Evolutionary conservation across 1,284 basidiomycete genomes (phyloP).

Genomic region (Erythrobasidium hasegawianum): DNA sequence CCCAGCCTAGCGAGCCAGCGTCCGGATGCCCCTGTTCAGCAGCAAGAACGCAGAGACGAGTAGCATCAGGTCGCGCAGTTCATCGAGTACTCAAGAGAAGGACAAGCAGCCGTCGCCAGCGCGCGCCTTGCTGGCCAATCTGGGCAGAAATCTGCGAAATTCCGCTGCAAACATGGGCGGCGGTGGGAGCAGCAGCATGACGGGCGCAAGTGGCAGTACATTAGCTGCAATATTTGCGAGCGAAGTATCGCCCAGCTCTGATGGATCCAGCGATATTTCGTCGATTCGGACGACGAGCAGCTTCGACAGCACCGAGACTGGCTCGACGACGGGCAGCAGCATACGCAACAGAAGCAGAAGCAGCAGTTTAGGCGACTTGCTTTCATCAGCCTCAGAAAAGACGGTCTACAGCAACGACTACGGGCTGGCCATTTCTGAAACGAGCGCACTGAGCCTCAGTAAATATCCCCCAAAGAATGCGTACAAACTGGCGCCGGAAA

Average conservation of each 20-base stretch:
- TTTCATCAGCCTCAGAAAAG: slow-evolving; percentile 9
- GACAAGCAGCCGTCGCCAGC: neutral
- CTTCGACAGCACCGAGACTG: neutral
- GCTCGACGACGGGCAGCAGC: neutral
- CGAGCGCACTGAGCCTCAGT: neutral
- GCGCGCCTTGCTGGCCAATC: neutral
- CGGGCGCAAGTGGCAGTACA: neutral
- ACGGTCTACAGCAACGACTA: slow-evolving; percentile 30
- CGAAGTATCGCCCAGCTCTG: neutral
- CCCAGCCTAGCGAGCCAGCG: too few species aligned
- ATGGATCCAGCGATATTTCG: neutral
- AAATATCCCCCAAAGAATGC: slow-evolving; percentile 24
- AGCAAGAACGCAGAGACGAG: neutral
- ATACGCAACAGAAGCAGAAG: slow-evolving; percentile 13
- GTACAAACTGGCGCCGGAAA: slow-evolving; percentile 5
- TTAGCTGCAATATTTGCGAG: neutral
- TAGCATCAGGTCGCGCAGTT: neutral
- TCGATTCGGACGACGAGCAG: slow-evolving; percentile 6
- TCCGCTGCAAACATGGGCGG: neutral
- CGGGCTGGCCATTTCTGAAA: slow-evolving; percentile 16
- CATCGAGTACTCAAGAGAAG: too few species aligned
- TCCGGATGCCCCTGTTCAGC: neutral
- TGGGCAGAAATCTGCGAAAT: neutral
- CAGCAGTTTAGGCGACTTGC: neutral
- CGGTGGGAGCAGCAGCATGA: neutral